Percentiles rank a stretch among this genome's conserved stretches.
Evolutionary conservation across 116 monocot genomes (phyloP).

Genomic region (Phalaenopsis hybrid): DNA sequence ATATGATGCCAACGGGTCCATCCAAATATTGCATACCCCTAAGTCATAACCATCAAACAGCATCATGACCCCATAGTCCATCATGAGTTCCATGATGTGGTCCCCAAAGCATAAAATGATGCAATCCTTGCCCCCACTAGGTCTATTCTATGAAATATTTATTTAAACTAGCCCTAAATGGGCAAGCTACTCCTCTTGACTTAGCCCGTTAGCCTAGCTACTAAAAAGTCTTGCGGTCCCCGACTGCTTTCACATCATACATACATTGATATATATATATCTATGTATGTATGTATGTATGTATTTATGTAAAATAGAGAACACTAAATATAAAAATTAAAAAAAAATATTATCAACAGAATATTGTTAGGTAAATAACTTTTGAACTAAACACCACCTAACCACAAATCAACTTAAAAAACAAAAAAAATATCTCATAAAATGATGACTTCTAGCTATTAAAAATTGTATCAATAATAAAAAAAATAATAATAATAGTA

Average conservation of each 20-base stretch:
- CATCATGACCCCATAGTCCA: conserved; percentile 1
- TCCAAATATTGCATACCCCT: background rate
- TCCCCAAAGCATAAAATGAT: conserved; percentile 4
- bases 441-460: too few relatives aligned
- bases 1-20: background rate
- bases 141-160: background rate
- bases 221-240: background rate
- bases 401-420: too few relatives aligned
- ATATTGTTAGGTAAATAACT: too few relatives aligned
- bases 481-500: too few relatives aligned
- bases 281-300: too few relatives aligned
- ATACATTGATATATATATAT: too few relatives aligned
- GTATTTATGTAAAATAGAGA: too few relatives aligned
- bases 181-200: conserved; percentile 3
- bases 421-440: too few relatives aligned
- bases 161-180: conserved; percentile 3
- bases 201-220: background rate
- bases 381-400: too few relatives aligned
- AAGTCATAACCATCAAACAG: background rate
- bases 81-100: conserved; percentile 3
- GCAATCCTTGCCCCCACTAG: background rate
- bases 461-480: too few relatives aligned
- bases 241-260: background rate
- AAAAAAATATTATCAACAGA: too few relatives aligned
- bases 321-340: too few relatives aligned